Conservation (phyloP, 805 yeast species). For the Maudiozyma barnettii region DNA sequence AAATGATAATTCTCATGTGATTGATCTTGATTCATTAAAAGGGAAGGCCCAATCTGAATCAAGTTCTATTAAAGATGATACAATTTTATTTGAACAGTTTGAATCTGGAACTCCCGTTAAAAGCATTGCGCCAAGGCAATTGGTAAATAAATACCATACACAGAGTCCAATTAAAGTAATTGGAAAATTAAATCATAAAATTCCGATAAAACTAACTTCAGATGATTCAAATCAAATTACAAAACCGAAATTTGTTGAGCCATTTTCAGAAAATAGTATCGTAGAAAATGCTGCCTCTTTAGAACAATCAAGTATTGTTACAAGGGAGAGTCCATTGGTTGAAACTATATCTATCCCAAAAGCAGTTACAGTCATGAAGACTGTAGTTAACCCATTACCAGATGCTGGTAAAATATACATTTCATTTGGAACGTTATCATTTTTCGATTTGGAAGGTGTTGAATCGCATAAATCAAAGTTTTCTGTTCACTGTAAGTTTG, state of each 20-base stretch:
- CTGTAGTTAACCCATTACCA: background rate
- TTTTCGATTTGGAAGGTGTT: slow-evolving; percentile 40
- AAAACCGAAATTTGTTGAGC: background rate
- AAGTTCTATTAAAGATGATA: background rate
- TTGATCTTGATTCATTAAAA: background rate
- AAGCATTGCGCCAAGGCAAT: background rate
- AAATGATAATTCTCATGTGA: background rate
- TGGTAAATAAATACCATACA: background rate
- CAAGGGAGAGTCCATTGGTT: background rate
- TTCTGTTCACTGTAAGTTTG: slow-evolving; percentile 48
- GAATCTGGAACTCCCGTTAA: background rate
- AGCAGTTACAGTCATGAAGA: no score
- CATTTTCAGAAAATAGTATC: background rate
- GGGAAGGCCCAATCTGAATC: background rate
- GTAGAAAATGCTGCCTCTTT: background rate
- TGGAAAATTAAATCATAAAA: background rate
- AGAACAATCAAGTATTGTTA: background rate
- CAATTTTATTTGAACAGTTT: background rate
- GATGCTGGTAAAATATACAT: slow-evolving; percentile 44
- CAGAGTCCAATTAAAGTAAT: background rate
- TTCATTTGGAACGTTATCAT: slow-evolving; percentile 37
- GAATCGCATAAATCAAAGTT: slow-evolving; percentile 38
- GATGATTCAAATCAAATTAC: background rate
- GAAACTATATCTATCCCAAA: background rate
- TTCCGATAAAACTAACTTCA: background rate